Conservation (phyloP, 306 rosid genomes). For the Begonia peltatifolia region DNA sequence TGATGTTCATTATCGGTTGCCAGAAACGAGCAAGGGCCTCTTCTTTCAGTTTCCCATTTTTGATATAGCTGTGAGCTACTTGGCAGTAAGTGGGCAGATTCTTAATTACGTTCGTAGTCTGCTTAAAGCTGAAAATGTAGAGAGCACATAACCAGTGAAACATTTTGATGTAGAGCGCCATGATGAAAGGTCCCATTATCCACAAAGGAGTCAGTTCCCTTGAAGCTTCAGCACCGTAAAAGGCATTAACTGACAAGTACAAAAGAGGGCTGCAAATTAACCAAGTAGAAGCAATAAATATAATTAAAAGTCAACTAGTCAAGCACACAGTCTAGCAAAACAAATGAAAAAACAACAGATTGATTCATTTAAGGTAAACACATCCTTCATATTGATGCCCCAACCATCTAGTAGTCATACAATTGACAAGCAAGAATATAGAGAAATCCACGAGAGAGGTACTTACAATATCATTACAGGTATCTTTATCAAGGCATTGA, state of each 20-base stretch:
- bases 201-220: slow-evolving; percentile 74
- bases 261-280: slow-evolving; percentile 55
- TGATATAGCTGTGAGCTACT: slow-evolving; percentile 26
- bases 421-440: slow-evolving; percentile 4
- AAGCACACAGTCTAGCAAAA: too few relatives aligned
- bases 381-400: not conserved
- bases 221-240: slow-evolving; percentile 56
- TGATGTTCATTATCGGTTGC: slow-evolving; percentile 37
- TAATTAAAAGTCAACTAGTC: too few relatives aligned
- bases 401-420: slow-evolving; percentile 2
- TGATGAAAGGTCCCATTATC: slow-evolving; percentile 54
- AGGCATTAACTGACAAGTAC: slow-evolving; percentile 43
- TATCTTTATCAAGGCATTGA: slow-evolving; percentile 49
- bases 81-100: slow-evolving; percentile 38
- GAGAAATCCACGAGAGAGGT: slow-evolving; percentile 6
- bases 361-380: not conserved
- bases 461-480: slow-evolving; percentile 76
- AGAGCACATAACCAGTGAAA: slow-evolving; percentile 35
- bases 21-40: slow-evolving; percentile 23
- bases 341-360: too few relatives aligned
- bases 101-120: slow-evolving; percentile 34
- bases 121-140: slow-evolving; percentile 63
- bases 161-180: slow-evolving; percentile 54
- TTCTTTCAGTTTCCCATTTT: slow-evolving; percentile 43
- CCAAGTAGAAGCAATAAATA: not conserved